Percentiles rank a stretch among this genome's conserved stretches.
Conservation (phyloP, 2,329 filamentous ascomycete species). For the Chrysoporthe puriensis region DNA sequence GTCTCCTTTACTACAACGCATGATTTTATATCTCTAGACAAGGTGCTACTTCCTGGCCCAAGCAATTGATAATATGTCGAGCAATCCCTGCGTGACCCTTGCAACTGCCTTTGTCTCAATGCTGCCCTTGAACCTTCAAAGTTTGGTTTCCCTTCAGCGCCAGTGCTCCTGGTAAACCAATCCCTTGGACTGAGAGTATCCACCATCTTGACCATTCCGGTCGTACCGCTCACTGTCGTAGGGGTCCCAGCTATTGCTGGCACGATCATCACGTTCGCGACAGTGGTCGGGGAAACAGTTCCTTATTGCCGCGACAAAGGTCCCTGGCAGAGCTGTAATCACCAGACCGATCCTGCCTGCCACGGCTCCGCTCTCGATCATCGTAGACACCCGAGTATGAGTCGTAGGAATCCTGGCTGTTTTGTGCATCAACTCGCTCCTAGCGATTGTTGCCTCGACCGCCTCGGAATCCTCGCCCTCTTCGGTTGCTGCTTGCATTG, state of each 20-base stretch:
- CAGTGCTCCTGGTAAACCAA: neutral
- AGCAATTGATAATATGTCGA: constrained; percentile 1
- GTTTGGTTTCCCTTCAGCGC: constrained; percentile 1
- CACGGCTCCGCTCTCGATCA: constrained; percentile 6
- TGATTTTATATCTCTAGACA: constrained; percentile 3
- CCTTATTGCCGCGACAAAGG: neutral
- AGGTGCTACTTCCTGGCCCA: neutral
- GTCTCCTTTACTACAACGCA: neutral
- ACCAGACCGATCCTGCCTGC: neutral
- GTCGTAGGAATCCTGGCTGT: constrained; percentile 1
- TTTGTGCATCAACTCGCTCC: constrained; percentile 18
- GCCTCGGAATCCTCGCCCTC: constrained; percentile 26
- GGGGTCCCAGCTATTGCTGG: neutral
- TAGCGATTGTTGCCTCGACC: constrained; percentile 28
- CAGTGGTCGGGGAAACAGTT: neutral
- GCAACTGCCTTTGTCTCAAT: neutral
- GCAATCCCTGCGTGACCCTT: neutral
- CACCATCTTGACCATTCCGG: neutral
- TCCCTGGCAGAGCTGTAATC: neutral
- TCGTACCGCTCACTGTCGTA: neutral
- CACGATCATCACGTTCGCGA: neutral
- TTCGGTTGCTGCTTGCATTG: constrained; percentile 18
- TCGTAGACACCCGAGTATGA: neutral
- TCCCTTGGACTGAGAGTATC: neutral
- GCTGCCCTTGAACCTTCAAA: neutral